phyloP scores from a whole-genome alignment of 2,329 filamentous ascomycete species.

The Chaetomium olivaceum region DNA sequence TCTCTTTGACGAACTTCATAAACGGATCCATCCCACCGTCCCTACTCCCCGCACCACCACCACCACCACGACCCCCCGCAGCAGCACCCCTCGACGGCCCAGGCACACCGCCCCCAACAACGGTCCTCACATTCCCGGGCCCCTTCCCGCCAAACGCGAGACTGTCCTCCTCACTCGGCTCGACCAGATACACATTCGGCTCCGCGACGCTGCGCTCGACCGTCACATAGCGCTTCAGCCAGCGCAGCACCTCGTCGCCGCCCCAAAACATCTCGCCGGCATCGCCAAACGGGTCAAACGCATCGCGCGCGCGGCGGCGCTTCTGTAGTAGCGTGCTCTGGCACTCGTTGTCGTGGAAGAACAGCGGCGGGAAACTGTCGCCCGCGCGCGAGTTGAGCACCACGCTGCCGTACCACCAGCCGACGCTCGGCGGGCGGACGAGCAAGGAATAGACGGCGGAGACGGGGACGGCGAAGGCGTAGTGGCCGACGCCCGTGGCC shows the following conservation, averaged over 20 bases:
- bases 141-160: slow-evolving; percentile 70
- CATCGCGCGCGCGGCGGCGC: slow-evolving; percentile 79
- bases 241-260: slow-evolving; percentile 89
- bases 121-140: slow-evolving; percentile 52
- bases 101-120: slow-evolving; percentile 42
- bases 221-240: slow-evolving; percentile 80
- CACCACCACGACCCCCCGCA: not conserved
- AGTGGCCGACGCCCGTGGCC: slow-evolving; percentile 69
- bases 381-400: slow-evolving; percentile 90
- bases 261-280: slow-evolving; percentile 93
- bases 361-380: slow-evolving; percentile 91
- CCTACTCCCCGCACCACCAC: not conserved
- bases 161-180: slow-evolving; percentile 82
- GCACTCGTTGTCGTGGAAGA: slow-evolving; percentile 97
- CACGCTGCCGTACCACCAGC: slow-evolving; percentile 97
- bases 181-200: slow-evolving; percentile 85
- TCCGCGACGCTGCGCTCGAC: slow-evolving; percentile 85
- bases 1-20: slow-evolving; percentile 90
- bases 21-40: slow-evolving; percentile 89
- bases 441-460: slow-evolving; percentile 88
- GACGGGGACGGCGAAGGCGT: slow-evolving; percentile 88
- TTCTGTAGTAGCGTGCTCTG: slow-evolving; percentile 93
- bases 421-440: slow-evolving; percentile 85
- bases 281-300: slow-evolving; percentile 86
- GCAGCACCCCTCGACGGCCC: slow-evolving; percentile 36